These are phyloP conservation scores for Chlorella sp. DNA, from an alignment of 139 green algal species.

Conservation along the genomic window DNA sequence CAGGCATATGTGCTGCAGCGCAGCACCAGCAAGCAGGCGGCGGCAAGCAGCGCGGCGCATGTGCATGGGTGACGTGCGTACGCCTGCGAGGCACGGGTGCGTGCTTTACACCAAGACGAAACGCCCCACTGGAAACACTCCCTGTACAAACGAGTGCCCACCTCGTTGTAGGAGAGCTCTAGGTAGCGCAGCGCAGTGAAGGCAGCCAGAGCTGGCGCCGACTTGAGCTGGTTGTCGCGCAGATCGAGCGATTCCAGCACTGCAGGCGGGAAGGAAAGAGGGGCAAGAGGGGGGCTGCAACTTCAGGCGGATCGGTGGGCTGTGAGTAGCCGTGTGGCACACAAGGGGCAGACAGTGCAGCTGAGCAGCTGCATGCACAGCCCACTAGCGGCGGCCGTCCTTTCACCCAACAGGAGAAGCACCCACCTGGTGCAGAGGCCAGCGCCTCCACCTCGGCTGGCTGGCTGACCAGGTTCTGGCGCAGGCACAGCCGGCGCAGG, in stretches of 20 bases:
- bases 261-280: not conserved
- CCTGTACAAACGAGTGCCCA: not conserved
- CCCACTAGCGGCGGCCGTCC: too few relatives aligned
- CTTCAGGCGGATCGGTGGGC: too few relatives aligned
- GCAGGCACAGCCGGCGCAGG: constrained; percentile 78
- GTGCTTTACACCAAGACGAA: too few relatives aligned
- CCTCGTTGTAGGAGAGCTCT: constrained; percentile 93
- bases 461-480: constrained; percentile 87
- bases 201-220: constrained; percentile 66
- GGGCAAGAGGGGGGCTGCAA: too few relatives aligned
- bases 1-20: too few relatives aligned
- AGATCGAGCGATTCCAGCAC: constrained; percentile 80
- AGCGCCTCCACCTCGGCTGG: constrained; percentile 37
- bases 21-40: not conserved
- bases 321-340: too few relatives aligned
- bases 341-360: not conserved
- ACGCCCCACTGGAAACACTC: too few relatives aligned
- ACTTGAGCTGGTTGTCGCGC: constrained; percentile 84
- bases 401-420: too few relatives aligned
- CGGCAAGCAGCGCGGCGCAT: not conserved
- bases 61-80: not conserved
- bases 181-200: constrained; percentile 71
- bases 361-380: not conserved
- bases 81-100: too few relatives aligned
- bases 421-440: constrained; percentile 35